Base-by-base conservation (phyloP, 345 rosid species). In the Gossypium bickii region DNA sequence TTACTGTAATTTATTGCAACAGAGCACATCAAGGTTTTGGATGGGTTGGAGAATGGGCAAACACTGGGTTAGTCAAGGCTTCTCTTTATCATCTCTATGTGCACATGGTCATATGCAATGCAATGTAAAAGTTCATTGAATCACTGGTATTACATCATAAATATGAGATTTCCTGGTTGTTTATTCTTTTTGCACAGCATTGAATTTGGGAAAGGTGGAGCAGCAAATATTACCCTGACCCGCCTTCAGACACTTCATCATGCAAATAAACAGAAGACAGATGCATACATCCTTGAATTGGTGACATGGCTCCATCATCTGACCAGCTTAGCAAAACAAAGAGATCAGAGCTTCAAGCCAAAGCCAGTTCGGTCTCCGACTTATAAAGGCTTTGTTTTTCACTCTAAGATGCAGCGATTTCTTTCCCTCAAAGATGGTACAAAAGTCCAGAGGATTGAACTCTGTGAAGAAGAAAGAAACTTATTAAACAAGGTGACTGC, bases 41-140 rank as follows among this genome's bases (percentile, higher is more conserved):
- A 51, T 88, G 98, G 98, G 94, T 95, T 9, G 99, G 99, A 80
- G 99, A 95, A 81, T 95, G 99, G 99, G 99, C 97, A 41, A 95
- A 84, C 70, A 83, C 85, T 29, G 88, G 92, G 97, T 92, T 41
- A 85, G 89, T 81, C 75, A 49, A 72, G 67, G 53, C 20, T 59
- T 20, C 70, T 76, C 76, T 67, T 29, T 25, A 53, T 71, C 71
- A 53, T 71, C 68, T 59, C 57, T 60, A 2, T 9, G 44, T 34
- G 49, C 51, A 55, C 58, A 12, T 49, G 3, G 38, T 18, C 63
- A 7, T 47, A 12, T 41, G 47, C 48, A 38, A 16, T 16, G 17
- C n/a, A 6, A 12, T 12, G 18, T 13, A 13, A 13, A 17, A 16
- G 56, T 70, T 2, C n/a, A 18, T 27, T 1, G 66, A 48, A 3